Conservation (phyloP, 805 yeast species). For the Candida incommunis region DNA sequence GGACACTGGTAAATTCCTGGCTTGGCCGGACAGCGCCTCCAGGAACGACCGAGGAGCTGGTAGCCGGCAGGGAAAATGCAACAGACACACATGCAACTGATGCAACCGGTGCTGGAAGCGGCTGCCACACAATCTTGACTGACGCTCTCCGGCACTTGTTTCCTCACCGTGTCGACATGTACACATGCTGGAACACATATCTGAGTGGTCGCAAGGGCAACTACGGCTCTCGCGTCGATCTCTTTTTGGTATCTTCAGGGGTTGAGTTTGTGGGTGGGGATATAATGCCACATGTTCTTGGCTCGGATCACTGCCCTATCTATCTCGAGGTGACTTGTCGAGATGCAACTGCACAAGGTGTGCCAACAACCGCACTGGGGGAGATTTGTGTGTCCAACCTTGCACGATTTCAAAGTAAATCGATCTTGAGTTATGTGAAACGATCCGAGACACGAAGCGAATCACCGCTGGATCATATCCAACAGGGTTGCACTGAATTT, state of each 20-base stretch:
- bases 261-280: slow-evolving; percentile 30
- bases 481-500: too few species aligned
- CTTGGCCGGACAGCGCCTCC: slow-evolving; percentile 18
- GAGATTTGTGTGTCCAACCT: not conserved
- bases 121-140: slow-evolving; percentile 11
- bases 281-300: slow-evolving; percentile 58
- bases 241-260: slow-evolving; percentile 38
- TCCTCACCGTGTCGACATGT: slow-evolving; percentile 49
- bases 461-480: too few species aligned
- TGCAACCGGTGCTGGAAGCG: slow-evolving; percentile 11
- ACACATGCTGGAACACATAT: slow-evolving; percentile 85
- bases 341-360: too few species aligned
- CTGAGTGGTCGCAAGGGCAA: slow-evolving; percentile 66
- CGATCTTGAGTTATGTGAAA: not conserved
- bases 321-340: slow-evolving; percentile 48
- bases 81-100: too few species aligned
- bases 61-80: too few species aligned
- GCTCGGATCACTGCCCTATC: slow-evolving; percentile 94
- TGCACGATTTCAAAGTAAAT: not conserved
- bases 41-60: not conserved
- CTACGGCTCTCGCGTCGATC: slow-evolving; percentile 80
- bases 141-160: slow-evolving; percentile 29
- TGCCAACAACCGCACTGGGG: too few species aligned
- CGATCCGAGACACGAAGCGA: too few species aligned
- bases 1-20: slow-evolving; percentile 34